phyloP scores from a whole-genome alignment of 2,329 filamentous ascomycete species.

The Chrysosporium keratinophilum region DNA sequence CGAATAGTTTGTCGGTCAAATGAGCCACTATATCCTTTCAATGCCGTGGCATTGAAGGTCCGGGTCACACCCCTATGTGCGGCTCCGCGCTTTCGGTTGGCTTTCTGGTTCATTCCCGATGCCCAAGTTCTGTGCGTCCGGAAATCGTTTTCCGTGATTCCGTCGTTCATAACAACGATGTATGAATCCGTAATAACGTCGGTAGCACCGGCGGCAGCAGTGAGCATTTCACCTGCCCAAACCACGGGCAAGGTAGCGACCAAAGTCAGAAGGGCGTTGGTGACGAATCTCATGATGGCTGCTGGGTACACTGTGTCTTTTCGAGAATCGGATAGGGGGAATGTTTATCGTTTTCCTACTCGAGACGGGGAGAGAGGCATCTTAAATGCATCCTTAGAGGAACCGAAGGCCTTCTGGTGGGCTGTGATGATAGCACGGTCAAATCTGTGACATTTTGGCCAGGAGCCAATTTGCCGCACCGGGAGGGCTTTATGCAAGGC shows the following conservation, averaged over 20 bases:
- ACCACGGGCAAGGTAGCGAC: not conserved
- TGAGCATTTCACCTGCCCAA: conserved; percentile 4
- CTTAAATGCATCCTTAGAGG: not conserved
- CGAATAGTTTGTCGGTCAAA: conserved; percentile 12
- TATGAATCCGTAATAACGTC: conserved; percentile 10
- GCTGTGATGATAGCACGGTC: not conserved
- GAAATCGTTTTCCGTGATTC: conserved; percentile 5
- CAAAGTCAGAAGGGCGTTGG: not conserved
- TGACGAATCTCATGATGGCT: conserved; percentile 1
- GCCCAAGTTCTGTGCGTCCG: conserved; percentile 9
- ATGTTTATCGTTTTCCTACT: not conserved
- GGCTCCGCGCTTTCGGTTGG: not conserved
- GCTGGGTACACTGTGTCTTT: not conserved
- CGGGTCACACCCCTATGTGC: not conserved
- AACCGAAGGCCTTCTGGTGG: not conserved
- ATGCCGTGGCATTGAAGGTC: not conserved
- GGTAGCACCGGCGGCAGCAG: not conserved
- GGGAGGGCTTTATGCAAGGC: conserved; percentile 2
- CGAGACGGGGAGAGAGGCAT: not conserved
- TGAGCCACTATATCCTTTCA: conserved; percentile 11
- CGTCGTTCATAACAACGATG: conserved; percentile 13
- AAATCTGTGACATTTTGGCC: conserved; percentile 1
- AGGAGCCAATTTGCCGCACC: conserved; percentile 5
- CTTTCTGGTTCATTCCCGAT: not conserved
- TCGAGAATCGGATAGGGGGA: not conserved